A percentile compares a stretch with the other conserved stretches of the same genome.
phyloP scores from a whole-genome alignment of 1,284 basidiomycete species.

The Apiotrichum mycotoxinovorans region DNA sequence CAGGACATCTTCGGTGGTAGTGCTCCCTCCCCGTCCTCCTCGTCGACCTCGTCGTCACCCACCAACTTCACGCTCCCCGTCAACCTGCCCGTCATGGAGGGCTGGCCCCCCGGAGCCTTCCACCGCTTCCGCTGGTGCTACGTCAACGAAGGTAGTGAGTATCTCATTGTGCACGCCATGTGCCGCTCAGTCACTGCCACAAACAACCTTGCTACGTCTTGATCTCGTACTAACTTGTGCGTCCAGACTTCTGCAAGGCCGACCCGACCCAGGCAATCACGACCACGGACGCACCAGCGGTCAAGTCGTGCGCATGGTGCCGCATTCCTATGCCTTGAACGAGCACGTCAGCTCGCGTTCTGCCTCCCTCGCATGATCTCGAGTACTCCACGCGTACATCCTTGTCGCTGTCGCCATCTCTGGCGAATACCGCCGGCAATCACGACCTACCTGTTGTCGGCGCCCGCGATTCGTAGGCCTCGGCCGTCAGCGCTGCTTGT shows the following conservation, averaged over 20 bases:
- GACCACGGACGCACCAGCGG: not conserved
- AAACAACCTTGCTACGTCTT: too few species aligned
- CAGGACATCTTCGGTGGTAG: not conserved
- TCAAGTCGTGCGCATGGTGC: not conserved
- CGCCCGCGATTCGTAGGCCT: too few species aligned
- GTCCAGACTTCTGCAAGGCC: slow-evolving; percentile 5
- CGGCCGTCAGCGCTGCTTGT: too few species aligned
- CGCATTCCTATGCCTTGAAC: slow-evolving; percentile 2
- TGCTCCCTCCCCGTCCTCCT: not conserved
- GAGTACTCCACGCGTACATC: too few species aligned
- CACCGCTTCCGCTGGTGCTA: slow-evolving; percentile 8
- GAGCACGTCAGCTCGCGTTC: too few species aligned
- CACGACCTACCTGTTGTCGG: too few species aligned
- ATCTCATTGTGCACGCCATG: not conserved
- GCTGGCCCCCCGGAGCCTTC: slow-evolving; percentile 7
- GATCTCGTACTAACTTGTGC: not conserved
- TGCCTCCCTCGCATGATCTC: too few species aligned
- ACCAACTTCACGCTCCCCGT: not conserved
- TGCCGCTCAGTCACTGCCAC: not conserved
- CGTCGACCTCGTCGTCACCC: not conserved
- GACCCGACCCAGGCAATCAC: not conserved
- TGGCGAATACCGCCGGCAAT: too few species aligned
- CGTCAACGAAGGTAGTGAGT: slow-evolving; percentile 9
- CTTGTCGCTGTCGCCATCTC: too few species aligned
- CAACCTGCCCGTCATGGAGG: not conserved